Percentiles rank a stretch among this genome's conserved stretches.
These are phyloP conservation scores for Boletus coccyginus DNA, from an alignment of 768 basidiomycete genomes.

Conservation along the genomic window DNA sequence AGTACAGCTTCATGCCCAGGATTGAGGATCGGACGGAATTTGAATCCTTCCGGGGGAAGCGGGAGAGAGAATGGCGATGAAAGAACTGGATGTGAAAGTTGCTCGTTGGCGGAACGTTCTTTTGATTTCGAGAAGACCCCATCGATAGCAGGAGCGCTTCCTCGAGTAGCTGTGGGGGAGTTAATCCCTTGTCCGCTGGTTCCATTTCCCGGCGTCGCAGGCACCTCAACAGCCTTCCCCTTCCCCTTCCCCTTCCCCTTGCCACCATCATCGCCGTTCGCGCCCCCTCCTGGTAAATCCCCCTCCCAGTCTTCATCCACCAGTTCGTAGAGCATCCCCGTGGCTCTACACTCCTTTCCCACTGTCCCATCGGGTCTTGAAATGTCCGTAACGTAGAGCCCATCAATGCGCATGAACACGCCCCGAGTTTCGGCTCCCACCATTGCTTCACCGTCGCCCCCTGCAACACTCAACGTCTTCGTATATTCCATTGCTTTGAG, in stretches of 20 bases:
- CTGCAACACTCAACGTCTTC: constrained; percentile 9
- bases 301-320: constrained; percentile 70
- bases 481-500: constrained; percentile 30
- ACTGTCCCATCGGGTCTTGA: constrained; percentile 38
- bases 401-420: constrained; percentile 69
- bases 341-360: constrained; percentile 60
- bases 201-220: constrained; percentile 8
- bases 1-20: constrained; percentile 62
- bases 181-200: background rate
- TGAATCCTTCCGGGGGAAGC: constrained; percentile 60
- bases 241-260: constrained; percentile 25
- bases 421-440: constrained; percentile 44
- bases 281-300: constrained; percentile 27
- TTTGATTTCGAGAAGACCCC: constrained; percentile 12
- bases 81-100: constrained; percentile 37
- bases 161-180: constrained; percentile 7
- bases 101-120: constrained; percentile 23
- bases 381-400: constrained; percentile 61
- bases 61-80: constrained; percentile 48
- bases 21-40: constrained; percentile 64
- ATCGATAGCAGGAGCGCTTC: constrained; percentile 19
- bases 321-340: constrained; percentile 75
- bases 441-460: constrained; percentile 1
- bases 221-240: constrained; percentile 31
- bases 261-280: constrained; percentile 10